phyloP scores from a whole-genome alignment of 257 asterid genomes.

The Petunia secreta region DNA sequence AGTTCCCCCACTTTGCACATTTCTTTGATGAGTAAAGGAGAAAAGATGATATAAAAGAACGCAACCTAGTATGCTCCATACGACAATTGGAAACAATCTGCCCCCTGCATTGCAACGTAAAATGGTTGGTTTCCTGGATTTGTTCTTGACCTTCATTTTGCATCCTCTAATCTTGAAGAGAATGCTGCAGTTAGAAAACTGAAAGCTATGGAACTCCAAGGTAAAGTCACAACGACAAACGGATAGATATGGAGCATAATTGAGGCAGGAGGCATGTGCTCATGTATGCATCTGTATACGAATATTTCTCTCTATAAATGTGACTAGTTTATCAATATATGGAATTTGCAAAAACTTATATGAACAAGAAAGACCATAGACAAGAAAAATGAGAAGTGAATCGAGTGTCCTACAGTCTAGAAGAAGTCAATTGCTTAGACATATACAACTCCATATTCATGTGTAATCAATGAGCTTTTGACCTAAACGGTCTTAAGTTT shows the following conservation, averaged over 20 bases:
- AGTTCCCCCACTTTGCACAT: constrained; percentile 36
- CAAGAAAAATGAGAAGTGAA: not conserved
- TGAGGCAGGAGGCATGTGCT: not conserved
- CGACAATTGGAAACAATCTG: constrained; percentile 46
- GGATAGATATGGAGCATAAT: not conserved
- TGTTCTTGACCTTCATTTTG: constrained; percentile 72
- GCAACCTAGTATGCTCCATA: constrained; percentile 69
- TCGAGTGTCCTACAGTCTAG: not conserved
- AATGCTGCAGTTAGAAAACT: constrained; percentile 56
- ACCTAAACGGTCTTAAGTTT: not conserved
- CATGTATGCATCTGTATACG: not conserved
- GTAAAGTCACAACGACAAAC: constrained; percentile 39
- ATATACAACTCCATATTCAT: not conserved
- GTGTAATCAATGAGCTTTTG: not conserved
- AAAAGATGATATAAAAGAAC: constrained; percentile 63
- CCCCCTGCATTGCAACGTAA: constrained; percentile 87
- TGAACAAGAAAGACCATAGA: not conserved
- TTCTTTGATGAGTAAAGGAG: constrained; percentile 49
- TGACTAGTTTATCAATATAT: constrained; percentile 18
- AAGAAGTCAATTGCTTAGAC: not conserved
- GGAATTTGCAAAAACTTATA: not conserved
- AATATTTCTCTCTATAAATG: not conserved
- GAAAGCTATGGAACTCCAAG: constrained; percentile 49
- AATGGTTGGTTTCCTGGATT: constrained; percentile 66
- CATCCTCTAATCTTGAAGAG: constrained; percentile 47